These are phyloP conservation scores for Cudoniella acicularis DNA, from an alignment of 495 filamentous ascomycete species.

Conservation along the genomic window DNA sequence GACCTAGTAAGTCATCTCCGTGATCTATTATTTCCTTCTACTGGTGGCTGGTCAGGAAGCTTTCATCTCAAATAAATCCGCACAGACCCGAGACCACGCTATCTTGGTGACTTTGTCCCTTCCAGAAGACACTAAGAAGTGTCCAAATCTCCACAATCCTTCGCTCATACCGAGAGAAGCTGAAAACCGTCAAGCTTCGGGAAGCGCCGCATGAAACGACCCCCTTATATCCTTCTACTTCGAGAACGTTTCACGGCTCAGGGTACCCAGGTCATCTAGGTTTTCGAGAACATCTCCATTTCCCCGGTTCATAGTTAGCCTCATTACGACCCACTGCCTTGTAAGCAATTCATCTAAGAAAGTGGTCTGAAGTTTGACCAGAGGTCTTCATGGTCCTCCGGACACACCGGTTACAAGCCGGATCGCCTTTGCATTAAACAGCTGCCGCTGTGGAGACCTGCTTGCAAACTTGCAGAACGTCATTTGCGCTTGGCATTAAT, in stretches of 20 bases:
- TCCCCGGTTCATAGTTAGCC: too few species aligned
- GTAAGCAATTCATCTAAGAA: too few species aligned
- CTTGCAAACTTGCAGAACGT: too few species aligned
- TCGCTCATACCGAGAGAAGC: not conserved
- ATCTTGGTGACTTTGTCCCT: not conserved
- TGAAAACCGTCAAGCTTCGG: too few species aligned
- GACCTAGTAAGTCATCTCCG: not conserved
- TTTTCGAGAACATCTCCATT: too few species aligned
- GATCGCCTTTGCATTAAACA: too few species aligned
- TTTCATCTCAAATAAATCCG: not conserved
- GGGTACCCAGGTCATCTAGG: not conserved
- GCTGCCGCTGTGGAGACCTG: too few species aligned
- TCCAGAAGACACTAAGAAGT: conserved; percentile 13
- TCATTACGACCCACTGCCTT: too few species aligned
- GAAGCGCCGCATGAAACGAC: not conserved
- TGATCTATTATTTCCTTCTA: not conserved
- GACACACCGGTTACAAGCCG: too few species aligned
- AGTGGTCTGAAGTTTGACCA: too few species aligned
- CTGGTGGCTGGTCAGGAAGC: not conserved
- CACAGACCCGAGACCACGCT: not conserved
- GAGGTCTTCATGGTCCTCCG: too few species aligned
- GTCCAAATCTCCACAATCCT: conserved; percentile 9
- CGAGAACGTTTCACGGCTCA: not conserved
- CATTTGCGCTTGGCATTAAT: too few species aligned
- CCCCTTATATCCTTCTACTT: not conserved